Evolutionary conservation across 2,329 filamentous ascomycete species (phyloP), one percentile per base, ranked within the genome.

Genomic region (Xylariaceae sp.): DNA sequence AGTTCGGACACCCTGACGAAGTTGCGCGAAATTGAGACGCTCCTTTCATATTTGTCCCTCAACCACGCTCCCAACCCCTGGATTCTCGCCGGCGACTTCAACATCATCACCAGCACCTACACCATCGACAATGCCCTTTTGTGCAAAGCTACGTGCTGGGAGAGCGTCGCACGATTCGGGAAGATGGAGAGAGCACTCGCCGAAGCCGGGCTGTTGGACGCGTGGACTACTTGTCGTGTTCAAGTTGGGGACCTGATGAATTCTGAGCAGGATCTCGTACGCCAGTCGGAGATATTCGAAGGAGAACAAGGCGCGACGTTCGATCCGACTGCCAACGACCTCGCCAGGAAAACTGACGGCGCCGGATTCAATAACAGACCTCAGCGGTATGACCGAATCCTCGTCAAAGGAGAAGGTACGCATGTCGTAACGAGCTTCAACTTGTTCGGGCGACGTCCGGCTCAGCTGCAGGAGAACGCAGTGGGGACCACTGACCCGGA

Each of bases 251-350:
- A 71, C 26, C 64, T 61, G 23, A 64, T 62, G 4, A 57, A 64
- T 12, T 55, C 52, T 1, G 52, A 56, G 14, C 43, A 52, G 11
- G 45, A 46, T 15, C 35, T 50, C 23, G 36, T 42, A 12, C 38
- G 43, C 6, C 34, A 50, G 5, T 51, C 57, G 9, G 62, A 68
- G 12, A 44, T 67, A 1, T 70, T 68, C 19, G 70, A 76, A 36
- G 81, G 78, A 2, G 79, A 83, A 53, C 68, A 77, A 44, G 80
- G 78, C 2, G 76, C 78, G 3, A 85, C 81, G 0, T 84, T 81
- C 53, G 72, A 84, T 50, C 79, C 79, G 1, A 59, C 60, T 2
- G 59, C 60, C 5, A 85, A 85, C 49, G 55, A 59, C 1, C 63
- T 81, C 9, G 78, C 80, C 3, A 67, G 70, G 1, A 62, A 66